Evolutionary conservation across 352 stramenopile species (phyloP), one percentile per base, ranked within the genome.

Genomic region (Pythium graminicola): DNA sequence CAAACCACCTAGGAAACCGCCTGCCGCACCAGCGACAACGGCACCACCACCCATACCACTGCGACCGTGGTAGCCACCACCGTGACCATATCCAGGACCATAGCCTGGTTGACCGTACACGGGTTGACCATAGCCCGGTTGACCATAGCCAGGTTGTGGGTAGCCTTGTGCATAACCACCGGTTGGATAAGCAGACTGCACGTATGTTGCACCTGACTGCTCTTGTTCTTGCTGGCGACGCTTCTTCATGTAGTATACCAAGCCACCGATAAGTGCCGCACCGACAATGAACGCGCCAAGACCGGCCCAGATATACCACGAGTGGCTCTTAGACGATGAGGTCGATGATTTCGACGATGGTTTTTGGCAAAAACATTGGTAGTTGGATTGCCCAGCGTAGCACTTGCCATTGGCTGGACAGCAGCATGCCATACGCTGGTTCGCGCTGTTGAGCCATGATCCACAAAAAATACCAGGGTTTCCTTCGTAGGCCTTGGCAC

Each of bases 171-270:
- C 55, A 32, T 63, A 57, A 6, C 48, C 56, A 11, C 49, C 49
- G 62, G 71, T 36, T 68, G 72, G 50, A 31, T 86, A 83, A 2
- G 42, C 54, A 5, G 64, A 63, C 36, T 69, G 47, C 60, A 58
- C 47, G 42, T 63, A 66, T 2, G 57, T 50, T 1, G 47, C 27
- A 7, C 38, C 40, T 35, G 38, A 32, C 10, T 64, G 33, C 5
- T 38, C 39, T 41, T 61, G 57, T 20, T 73, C 29, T 10, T 54
- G 35, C 28, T 64, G 29, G 40, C 70, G 62, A 8, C 64, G 67
- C 64, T 70, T 71, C 53, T 70, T 54, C n/a, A 78, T 63, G 39
- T 52, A 59, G 47, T 56, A 62, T 33, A 72, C 65, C 10, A 55
- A 60, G 10, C 40, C 47, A 6, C 33, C 70, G 50, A 81, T 67